phyloP scores from a whole-genome alignment of 768 basidiomycete species.

The Gelatoporia subvermispora region DNA sequence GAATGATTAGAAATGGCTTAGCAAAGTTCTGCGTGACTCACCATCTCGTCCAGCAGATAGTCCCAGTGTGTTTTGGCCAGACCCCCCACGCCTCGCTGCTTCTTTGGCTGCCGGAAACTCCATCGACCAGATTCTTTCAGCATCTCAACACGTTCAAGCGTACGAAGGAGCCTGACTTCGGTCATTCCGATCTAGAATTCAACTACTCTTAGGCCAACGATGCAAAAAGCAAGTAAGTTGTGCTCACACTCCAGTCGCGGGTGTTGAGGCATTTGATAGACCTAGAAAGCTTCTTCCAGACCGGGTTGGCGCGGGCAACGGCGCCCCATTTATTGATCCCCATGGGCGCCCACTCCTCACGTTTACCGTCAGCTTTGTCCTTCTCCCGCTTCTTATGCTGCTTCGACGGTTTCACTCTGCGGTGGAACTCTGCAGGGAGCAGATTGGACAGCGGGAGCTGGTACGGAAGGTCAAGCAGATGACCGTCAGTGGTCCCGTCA shows the following conservation, averaged over 20 bases:
- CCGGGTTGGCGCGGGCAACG: constrained; percentile 69
- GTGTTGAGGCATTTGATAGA: constrained; percentile 77
- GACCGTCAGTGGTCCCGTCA: background rate
- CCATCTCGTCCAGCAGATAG: constrained; percentile 95
- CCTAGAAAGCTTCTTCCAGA: constrained; percentile 62
- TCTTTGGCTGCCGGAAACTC: constrained; percentile 95
- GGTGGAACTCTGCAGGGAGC: constrained; percentile 51
- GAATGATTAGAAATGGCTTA: constrained; percentile 2
- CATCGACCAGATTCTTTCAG: constrained; percentile 79
- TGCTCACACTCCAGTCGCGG: constrained; percentile 78
- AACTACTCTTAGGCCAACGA: constrained; percentile 1
- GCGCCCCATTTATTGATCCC: constrained; percentile 52
- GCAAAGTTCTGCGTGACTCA: constrained; percentile 29
- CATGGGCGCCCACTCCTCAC: constrained; percentile 61
- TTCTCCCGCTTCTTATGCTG: constrained; percentile 48
- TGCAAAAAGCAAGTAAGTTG: background rate
- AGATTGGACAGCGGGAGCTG: constrained; percentile 50
- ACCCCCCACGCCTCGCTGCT: constrained; percentile 76
- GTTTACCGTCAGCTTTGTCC: constrained; percentile 42
- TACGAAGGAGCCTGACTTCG: constrained; percentile 73
- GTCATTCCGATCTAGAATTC: constrained; percentile 61
- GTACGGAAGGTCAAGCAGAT: constrained; percentile 37
- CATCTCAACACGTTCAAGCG: constrained; percentile 79
- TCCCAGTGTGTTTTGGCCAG: constrained; percentile 89
- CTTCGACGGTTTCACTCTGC: constrained; percentile 43